Evolutionary conservation across 2,329 filamentous ascomycete species (phyloP), one percentile per base, ranked within the genome.

Genomic region (Fusarium falciforme): DNA sequence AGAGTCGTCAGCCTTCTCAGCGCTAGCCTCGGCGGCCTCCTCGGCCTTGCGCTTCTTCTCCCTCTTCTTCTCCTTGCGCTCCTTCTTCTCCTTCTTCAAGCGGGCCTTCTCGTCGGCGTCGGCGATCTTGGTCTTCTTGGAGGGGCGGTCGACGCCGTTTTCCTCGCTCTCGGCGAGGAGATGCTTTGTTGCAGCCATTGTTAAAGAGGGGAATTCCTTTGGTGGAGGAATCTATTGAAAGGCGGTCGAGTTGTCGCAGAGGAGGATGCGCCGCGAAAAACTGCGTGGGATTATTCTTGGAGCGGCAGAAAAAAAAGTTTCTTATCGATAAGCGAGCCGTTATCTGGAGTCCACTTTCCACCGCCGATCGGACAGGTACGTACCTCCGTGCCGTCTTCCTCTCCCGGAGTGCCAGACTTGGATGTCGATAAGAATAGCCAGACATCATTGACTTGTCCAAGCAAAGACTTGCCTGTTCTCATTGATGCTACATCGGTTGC

Each of bases 151-250:
- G 52, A 69, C 73, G 60, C 64, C 73, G 57, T 67, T 72, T 57
- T 74, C 76, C 73, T 84, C 82, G 73, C 77, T 80, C 63, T 84
- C 83, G 35, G 79, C 79, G 73, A 83, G 79, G 20, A 75, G 70
- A 69, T 83, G 83, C 76, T 85, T 85, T 22, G 83, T 84, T 17
- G 83, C 84, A 54, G 83, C 83, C 84, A 85, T 85, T 63, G 33
- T 71, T 10, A n/a, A 27, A 17, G 11, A 63, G 40, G 25, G n/a
- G 20, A 20, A 58, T 14, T 66, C 2, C 38, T 57, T 54, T 20
- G 64, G 60, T 14, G 40, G 42, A 17, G 8, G 25, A 27, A 29
- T 63, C 65, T 67, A 57, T 66, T 35, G 42, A 66, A 61, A 68
- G 40, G 62, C 68, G 64, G 66, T 71, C 55, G 69, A 74, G 52